Base-by-base conservation (phyloP, 139 green algal species). In the Ostreobium quekettii region DNA sequence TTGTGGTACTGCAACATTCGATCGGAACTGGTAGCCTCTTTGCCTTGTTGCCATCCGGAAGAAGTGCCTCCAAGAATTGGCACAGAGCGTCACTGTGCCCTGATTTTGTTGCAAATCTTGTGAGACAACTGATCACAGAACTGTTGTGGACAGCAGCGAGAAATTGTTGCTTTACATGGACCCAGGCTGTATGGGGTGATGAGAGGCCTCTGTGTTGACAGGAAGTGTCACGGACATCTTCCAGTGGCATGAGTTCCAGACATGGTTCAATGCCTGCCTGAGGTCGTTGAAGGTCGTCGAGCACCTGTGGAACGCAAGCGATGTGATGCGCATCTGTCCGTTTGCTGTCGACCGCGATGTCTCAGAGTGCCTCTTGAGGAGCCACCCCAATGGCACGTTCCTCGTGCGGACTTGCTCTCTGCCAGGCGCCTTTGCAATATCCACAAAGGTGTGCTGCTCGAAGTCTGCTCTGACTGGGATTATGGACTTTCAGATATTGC, bases 191-290 rank as follows among this genome's bases (percentile, higher is more conserved):
- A n/a, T n/a, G n/a, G n/a, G n/a, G n/a, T n/a, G n/a, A n/a, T n/a
- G n/a, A n/a, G n/a, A n/a, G n/a, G n/a, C n/a, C n/a, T n/a, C n/a
- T n/a, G n/a, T n/a, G n/a, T n/a, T n/a, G n/a, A n/a, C n/a, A n/a
- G n/a, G n/a, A n/a, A n/a, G n/a, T n/a, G n/a, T n/a, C n/a, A n/a
- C n/a, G n/a, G n/a, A n/a, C n/a, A n/a, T n/a, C n/a, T n/a, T n/a
- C n/a, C n/a, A n/a, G n/a, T 53, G 42, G 42, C 19, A 11, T 11
- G 42, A 53, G 11, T 53, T 68, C 26, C 30, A 35, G 36, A 48
- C 49, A 7, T 68, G 61, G 61, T 68, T 49, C 36, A 24, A 57
- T 15, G 61, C 36, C 42, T 68, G 61, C 61, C n/a, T 68, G 26
- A 24, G 38, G 7, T 56, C 35, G 4, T 56, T 68, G 36, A 68